These are phyloP conservation scores for Periconia macrospinosa DNA, from an alignment of 2,329 filamentous ascomycete genomes.

Conservation along the genomic window DNA sequence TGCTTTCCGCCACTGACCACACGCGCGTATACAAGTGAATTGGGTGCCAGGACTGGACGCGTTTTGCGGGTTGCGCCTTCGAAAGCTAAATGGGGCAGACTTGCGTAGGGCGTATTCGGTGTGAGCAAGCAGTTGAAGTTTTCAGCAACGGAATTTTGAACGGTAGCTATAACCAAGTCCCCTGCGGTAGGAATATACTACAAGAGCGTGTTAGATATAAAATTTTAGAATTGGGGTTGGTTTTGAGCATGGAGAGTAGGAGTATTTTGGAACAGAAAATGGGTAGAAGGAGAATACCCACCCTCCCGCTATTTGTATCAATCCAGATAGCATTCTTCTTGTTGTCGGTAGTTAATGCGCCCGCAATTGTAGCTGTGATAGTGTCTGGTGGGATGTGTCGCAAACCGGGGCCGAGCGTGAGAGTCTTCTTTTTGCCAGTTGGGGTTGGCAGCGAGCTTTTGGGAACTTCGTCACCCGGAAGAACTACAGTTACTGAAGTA, in stretches of 20 bases:
- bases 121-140: conserved; percentile 79
- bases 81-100: conserved; percentile 87
- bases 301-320: conserved; percentile 70
- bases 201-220: conserved; percentile 32
- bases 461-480: conserved; percentile 80
- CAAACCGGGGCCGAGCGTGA: conserved; percentile 83
- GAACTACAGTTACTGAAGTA: conserved; percentile 62
- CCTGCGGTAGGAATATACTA: conserved; percentile 79
- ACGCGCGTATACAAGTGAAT: conserved; percentile 86
- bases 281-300: conserved; percentile 37
- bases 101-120: conserved; percentile 61
- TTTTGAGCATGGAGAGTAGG: background rate
- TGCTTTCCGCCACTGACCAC: conserved; percentile 63
- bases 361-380: conserved; percentile 69
- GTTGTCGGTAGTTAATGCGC: conserved; percentile 67
- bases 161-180: conserved; percentile 86
- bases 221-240: background rate
- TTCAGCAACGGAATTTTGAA: conserved; percentile 75
- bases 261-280: background rate
- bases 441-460: conserved; percentile 67
- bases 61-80: conserved; percentile 92
- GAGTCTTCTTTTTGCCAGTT: conserved; percentile 62
- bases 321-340: conserved; percentile 79
- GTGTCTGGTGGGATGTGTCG: conserved; percentile 77
- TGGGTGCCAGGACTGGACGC: conserved; percentile 72